Evolutionary conservation across 148 eudicot species (phyloP), one percentile per base, ranked within the genome.

Genomic region (Gaultheria prostrata): DNA sequence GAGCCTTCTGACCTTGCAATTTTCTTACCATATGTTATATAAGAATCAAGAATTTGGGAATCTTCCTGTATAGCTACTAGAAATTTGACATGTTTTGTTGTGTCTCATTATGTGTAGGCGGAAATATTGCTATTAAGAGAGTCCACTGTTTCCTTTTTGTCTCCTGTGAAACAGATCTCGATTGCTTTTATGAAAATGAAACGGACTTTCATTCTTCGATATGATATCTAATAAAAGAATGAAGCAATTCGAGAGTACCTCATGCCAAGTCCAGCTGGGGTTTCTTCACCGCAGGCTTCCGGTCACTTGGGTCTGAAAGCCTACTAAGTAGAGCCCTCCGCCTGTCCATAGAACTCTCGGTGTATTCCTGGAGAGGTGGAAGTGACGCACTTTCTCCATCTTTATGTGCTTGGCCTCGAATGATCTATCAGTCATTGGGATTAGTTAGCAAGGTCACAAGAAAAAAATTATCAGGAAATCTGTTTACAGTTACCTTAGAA

Each of bases 361-460:
- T 86, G 79, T 97, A 97, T 79, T 92, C 98, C 39, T 78, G 83
- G n/a, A 91, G 85, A 80, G 98, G 96, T 33, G 98, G 99, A 59
- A 97, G 96, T 65, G 90, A 82, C 69, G 86, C 88, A 72, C 85
- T 91, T 53, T 87, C 90, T 67, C 85, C 88, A 14, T 84, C 91
- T 79, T 83, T 85, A 11, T 56, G 59, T 76, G 87, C 90, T 92
- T 93, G 91, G 48, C 94, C 93, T 77, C 96, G 92, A 26, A 95
- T 95, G 45, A 97, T 87, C 99, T 95, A 67, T 76, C 33, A 63
- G 63, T 1, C 80, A 79, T 4, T 48, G 45, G 35, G 53, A 83
- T n/a, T 20, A 13, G 57, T 75, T 78, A 85, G 15, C 17, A 53
- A 76, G 9, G 39, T 13, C 8, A 49, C 26, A 79, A 54, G 8